These are phyloP conservation scores for Salmacisia buchloeana DNA, from an alignment of 1,284 basidiomycete genomes.

Conservation along the genomic window DNA sequence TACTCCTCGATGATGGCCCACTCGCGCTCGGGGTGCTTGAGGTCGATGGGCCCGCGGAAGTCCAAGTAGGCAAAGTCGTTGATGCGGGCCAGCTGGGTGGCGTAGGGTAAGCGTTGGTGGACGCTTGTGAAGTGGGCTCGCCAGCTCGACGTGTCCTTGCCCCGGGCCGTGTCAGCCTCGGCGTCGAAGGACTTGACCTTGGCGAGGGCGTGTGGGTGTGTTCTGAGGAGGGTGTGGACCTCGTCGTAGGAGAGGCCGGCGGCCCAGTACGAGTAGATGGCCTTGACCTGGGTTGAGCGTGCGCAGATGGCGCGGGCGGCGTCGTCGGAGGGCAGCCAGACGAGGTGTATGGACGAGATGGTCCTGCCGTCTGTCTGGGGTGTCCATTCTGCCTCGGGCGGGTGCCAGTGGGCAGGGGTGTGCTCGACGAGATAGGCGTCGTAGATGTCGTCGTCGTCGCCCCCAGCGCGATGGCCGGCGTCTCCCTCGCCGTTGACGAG, in stretches of 20 bases:
- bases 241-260: conserved; percentile 42
- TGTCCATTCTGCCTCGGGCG: neutral
- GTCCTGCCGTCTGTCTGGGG: conserved; percentile 21
- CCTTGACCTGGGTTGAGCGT: conserved; percentile 20
- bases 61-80: conserved; percentile 80
- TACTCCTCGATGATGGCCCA: conserved; percentile 87
- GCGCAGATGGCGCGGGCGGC: conserved; percentile 56
- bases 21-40: conserved; percentile 73
- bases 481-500: neutral
- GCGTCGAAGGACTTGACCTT: conserved; percentile 63
- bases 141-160: conserved; percentile 73
- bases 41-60: conserved; percentile 72
- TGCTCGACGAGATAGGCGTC: conserved; percentile 10
- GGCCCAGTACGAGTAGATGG: conserved; percentile 13
- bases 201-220: conserved; percentile 55
- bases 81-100: conserved; percentile 58
- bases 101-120: conserved; percentile 22
- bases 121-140: conserved; percentile 72
- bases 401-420: neutral
- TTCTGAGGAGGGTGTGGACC: conserved; percentile 65
- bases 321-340: conserved; percentile 51
- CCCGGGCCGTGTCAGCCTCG: too few relatives aligned
- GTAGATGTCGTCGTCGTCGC: conserved; percentile 8
- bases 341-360: conserved; percentile 33
- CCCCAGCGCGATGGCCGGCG: neutral